Base-by-base conservation (phyloP, 495 filamentous ascomycete species). In the Symbiotaphrina buchneri region DNA sequence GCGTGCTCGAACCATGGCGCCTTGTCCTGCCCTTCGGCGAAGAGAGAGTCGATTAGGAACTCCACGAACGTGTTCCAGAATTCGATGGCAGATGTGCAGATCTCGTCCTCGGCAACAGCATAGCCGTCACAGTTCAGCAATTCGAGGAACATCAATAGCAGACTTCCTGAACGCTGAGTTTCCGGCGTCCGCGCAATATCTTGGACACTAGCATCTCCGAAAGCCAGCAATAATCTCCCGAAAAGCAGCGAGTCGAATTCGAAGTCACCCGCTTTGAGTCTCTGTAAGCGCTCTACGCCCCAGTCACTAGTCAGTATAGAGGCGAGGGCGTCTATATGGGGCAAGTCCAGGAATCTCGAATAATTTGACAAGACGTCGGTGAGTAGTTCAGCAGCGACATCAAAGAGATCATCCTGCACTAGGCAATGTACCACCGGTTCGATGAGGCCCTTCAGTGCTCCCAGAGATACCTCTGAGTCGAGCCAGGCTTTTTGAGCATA, bases 1-100 rank as follows among this genome's bases (percentile, higher is more conserved):
- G 52, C 48, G 13, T 33, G 26, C 5, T 40, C 41, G 30, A 54
- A 35, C 52, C 54, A 58, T 30, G 48, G 45, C 8, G 42, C 42
- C 20, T 47, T 47, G 26, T 47, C 44, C 49, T 53, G 55, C 16
- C 32, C 31, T 16, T 24, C 30, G 33, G 36, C 30, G 43, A 41
- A 22, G 42, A 52, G 19, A 27, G 43, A 30, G 30, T 51, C 57
- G 16, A 58, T 43, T 18, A 69, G 37, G 27, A 56, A 62, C 41
- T 75, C 74, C 14, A 70, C 61, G 36, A 68, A 74, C 3, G 60
- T 63, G 7, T 61, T 74, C 83, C 84, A 93, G 51, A 85, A 92
- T 38, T 92, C 78, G 18, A 93, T 55, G 2, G 72, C 70, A 3
- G 68, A 63, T 2, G 74, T 63, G 25, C 79, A 81, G 24, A 90